These are phyloP conservation scores for Sporothrix euskadiensis DNA, from an alignment of 2,329 filamentous ascomycete species.

Conservation along the genomic window DNA sequence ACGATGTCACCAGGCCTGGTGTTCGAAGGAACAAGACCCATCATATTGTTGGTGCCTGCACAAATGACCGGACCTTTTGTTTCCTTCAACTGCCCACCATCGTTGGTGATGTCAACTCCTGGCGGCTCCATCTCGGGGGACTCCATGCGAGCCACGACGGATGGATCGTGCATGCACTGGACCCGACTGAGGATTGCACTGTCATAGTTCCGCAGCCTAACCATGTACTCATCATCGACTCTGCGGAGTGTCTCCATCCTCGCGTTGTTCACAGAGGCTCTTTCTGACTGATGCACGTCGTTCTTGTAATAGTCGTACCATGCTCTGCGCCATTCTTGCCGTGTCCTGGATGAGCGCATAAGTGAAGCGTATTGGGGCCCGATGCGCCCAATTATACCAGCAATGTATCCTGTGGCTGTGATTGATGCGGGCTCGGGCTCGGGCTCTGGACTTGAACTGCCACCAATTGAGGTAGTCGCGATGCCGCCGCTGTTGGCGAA, in stretches of 20 bases:
- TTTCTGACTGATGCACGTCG: background rate
- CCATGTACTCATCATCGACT: background rate
- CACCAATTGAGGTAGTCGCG: too few relatives aligned
- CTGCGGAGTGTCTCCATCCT: background rate
- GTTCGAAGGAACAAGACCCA: background rate
- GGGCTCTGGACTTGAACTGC: background rate
- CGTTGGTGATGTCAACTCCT: background rate
- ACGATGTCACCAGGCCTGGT: background rate
- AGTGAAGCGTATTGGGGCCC: background rate
- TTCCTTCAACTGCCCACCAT: background rate
- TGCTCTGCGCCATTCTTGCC: background rate
- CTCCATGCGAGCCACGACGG: background rate
- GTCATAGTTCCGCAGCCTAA: background rate
- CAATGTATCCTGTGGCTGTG: background rate
- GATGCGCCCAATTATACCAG: background rate
- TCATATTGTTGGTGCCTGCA: background rate
- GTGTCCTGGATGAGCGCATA: background rate
- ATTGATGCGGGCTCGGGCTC: background rate
- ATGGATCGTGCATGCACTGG: background rate
- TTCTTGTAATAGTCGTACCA: conserved; percentile 3
- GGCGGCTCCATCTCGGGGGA: background rate
- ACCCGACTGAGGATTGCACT: background rate
- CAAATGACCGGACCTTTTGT: background rate
- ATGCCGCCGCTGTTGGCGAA: background rate
- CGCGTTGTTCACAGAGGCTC: background rate